Conservation (phyloP, 2,329 filamentous ascomycete genomes). For the Didymella keratinophila region DNA sequence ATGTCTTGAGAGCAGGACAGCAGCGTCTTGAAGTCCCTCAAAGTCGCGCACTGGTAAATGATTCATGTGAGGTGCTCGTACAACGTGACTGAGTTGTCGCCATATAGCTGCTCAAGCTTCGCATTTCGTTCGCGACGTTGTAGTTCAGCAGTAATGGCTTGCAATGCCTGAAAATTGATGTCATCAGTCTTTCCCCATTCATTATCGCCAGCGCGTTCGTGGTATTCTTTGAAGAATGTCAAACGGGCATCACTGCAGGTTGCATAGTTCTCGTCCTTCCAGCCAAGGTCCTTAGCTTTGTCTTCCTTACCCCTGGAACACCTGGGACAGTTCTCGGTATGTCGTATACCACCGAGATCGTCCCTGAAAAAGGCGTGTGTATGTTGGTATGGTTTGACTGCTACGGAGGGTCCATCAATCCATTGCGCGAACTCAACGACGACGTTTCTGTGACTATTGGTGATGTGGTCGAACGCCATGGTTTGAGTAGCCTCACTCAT, state of each 20-base stretch:
- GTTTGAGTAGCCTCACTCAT: neutral
- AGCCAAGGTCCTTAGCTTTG: neutral
- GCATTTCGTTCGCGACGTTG: neutral
- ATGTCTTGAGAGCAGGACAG: neutral
- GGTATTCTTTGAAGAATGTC: neutral
- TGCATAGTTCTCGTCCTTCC: neutral
- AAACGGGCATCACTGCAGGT: neutral
- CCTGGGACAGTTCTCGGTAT: neutral
- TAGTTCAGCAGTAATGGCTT: neutral
- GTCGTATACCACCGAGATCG: neutral
- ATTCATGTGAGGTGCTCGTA: neutral
- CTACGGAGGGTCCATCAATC: neutral
- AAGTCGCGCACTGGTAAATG: neutral
- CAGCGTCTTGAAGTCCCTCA: neutral
- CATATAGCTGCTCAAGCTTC: neutral
- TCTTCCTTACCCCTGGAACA: neutral
- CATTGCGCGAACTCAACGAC: neutral
- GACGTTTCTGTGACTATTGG: neutral
- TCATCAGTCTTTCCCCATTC: neutral
- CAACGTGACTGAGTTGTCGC: neutral
- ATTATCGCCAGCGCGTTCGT: neutral
- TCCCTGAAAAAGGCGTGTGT: neutral
- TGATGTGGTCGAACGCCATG: neutral
- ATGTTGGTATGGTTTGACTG: neutral
- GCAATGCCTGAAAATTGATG: neutral